These are phyloP conservation scores for Lomentospora prolificans DNA, from an alignment of 2,329 filamentous ascomycete genomes.

Conservation along the genomic window DNA sequence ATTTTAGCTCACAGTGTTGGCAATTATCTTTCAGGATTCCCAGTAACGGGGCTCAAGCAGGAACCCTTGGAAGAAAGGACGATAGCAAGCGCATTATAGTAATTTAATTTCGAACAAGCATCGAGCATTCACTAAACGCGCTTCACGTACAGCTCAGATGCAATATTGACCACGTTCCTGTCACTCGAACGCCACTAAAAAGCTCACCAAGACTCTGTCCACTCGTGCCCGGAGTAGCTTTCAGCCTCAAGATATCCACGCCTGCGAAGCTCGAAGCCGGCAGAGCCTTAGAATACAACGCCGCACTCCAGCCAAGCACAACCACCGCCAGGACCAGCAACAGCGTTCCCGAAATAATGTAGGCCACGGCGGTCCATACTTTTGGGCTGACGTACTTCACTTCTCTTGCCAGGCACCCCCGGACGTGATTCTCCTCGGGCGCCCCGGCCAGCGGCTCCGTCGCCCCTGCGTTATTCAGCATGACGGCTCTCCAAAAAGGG, in stretches of 20 bases:
- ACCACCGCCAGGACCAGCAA: neutral
- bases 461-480: neutral
- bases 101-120: too few species aligned
- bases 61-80: too few species aligned
- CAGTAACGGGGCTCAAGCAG: too few species aligned
- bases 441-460: neutral
- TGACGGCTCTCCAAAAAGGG: neutral
- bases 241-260: neutral
- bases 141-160: neutral
- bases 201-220: neutral
- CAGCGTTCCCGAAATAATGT: neutral
- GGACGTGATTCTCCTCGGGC: neutral
- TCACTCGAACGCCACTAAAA: neutral
- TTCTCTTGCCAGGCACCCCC: neutral
- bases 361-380: neutral
- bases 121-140: too few species aligned
- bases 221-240: neutral
- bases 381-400: neutral
- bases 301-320: neutral
- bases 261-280: neutral
- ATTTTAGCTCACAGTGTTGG: too few species aligned
- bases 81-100: too few species aligned
- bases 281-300: neutral
- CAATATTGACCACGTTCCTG: neutral
- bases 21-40: too few species aligned